Evolutionary conservation across 805 yeast genomes (phyloP).

Genomic region (Kuraishia floccosa): DNA sequence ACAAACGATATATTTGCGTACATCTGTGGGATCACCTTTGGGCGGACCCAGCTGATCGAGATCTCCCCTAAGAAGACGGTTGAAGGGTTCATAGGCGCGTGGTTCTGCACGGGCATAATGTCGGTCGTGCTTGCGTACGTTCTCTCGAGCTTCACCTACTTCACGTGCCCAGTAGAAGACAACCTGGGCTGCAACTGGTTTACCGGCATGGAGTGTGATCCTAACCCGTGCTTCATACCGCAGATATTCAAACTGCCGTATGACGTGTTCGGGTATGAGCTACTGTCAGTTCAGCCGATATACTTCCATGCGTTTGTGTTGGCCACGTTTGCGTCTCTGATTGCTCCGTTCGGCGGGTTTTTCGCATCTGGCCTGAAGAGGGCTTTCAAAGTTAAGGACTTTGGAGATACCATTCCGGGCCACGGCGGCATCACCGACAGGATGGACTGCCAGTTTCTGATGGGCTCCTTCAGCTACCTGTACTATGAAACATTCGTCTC

Average conservation of each 20-base stretch:
- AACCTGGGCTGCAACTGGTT: constrained; percentile 50
- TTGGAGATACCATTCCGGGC: constrained; percentile 97
- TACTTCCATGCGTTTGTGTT: constrained; percentile 79
- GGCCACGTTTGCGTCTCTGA: constrained; percentile 90
- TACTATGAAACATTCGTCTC: constrained; percentile 90
- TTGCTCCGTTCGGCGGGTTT: constrained; percentile 98
- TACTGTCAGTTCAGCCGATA: constrained; percentile 66
- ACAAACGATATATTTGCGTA: constrained; percentile 95
- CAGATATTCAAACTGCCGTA: constrained; percentile 71
- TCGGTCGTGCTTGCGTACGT: constrained; percentile 57
- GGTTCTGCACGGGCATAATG: constrained; percentile 82
- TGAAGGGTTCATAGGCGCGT: constrained; percentile 96
- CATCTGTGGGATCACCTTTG: constrained; percentile 93
- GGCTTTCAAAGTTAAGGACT: constrained; percentile 92
- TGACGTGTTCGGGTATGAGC: constrained; percentile 30
- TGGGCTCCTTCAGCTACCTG: constrained; percentile 91
- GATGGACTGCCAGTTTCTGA: constrained; percentile 93
- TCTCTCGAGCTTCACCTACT: constrained; percentile 54
- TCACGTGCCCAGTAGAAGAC: constrained; percentile 81
- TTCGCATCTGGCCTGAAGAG: constrained; percentile 97
- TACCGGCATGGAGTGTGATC: constrained; percentile 59
- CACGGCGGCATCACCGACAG: constrained; percentile 98
- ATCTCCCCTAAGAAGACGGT: constrained; percentile 96
- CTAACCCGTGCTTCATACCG: constrained; percentile 82
- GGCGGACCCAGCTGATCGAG: constrained; percentile 81